These are phyloP conservation scores for Chenopodium suecicum DNA, from an alignment of 148 eudicot genomes.

Conservation along the genomic window DNA sequence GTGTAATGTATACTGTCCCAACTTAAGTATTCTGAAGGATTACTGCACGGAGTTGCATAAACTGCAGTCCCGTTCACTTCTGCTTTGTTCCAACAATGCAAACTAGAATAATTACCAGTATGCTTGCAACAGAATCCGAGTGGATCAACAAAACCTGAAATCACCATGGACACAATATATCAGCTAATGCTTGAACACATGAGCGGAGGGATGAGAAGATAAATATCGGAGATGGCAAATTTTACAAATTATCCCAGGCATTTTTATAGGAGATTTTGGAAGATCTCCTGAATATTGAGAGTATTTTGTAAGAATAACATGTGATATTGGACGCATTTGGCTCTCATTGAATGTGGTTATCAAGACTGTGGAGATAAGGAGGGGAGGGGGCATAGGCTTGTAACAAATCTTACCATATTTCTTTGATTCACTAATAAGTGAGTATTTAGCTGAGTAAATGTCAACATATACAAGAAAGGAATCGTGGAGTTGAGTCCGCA, in stretches of 20 bases:
- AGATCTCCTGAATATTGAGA: not conserved
- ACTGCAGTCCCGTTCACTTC: conserved; percentile 42
- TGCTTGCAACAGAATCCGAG: conserved; percentile 36
- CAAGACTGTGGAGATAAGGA: no score
- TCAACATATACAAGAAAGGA: conserved; percentile 74
- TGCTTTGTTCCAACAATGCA: conserved; percentile 28
- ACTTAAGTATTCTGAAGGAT: conserved; percentile 50
- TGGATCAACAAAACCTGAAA: conserved; percentile 41
- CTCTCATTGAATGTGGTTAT: no score
- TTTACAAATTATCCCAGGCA: no score
- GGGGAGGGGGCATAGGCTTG: no score
- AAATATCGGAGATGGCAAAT: not conserved
- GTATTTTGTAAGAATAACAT: not conserved
- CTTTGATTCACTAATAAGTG: conserved; percentile 51
- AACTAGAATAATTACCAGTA: not conserved
- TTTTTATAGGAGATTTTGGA: no score
- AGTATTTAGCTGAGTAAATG: conserved; percentile 66
- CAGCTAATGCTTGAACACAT: not conserved
- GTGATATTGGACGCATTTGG: not conserved
- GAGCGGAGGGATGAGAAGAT: not conserved
- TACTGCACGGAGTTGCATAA: conserved; percentile 39
- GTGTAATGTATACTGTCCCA: conserved; percentile 91
- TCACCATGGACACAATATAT: not conserved
- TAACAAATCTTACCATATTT: conserved; percentile 42
- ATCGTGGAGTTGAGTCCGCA: conserved; percentile 39